These are phyloP conservation scores for Pseudisothecium myosuroides DNA, from an alignment of 225 moss, liverwort and hornwort genomes.

Conservation along the genomic window DNA sequence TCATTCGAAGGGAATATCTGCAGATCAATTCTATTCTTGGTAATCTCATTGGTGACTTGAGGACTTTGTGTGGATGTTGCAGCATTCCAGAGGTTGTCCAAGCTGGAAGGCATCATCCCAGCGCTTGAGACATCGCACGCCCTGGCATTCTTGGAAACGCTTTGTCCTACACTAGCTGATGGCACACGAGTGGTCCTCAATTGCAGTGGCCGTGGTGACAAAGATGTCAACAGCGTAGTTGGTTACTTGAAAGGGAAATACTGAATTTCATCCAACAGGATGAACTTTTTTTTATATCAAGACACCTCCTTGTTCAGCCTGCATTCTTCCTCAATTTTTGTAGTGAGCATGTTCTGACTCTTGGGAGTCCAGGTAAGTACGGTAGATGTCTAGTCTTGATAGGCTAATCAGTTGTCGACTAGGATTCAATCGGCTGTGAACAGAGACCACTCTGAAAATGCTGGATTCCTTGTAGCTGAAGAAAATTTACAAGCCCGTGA, in stretches of 20 bases:
- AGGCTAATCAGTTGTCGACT: not conserved
- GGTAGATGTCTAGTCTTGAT: not conserved
- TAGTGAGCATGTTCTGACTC: not conserved
- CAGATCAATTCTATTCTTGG: not conserved
- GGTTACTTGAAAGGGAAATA: constrained; percentile 47
- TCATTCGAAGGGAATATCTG: not conserved
- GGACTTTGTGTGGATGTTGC: constrained; percentile 1
- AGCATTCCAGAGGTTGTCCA: constrained; percentile 80
- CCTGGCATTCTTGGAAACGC: constrained; percentile 68
- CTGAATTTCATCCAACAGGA: not conserved
- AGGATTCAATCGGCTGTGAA: not conserved
- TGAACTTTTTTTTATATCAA: not conserved
- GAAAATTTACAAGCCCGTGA: not conserved
- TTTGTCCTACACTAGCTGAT: constrained; percentile 73
- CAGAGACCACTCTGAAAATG: not conserved
- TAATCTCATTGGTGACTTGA: not conserved
- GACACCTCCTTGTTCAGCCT: not conserved
- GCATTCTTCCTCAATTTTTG: not conserved
- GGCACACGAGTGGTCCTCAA: constrained; percentile 73
- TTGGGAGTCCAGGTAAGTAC: not conserved
- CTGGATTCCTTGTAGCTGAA: not conserved
- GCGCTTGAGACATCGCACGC: constrained; percentile 96
- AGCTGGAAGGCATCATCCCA: constrained; percentile 90
- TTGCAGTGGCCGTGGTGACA: constrained; percentile 92
- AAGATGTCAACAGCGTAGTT: constrained; percentile 88